Percentiles rank a stretch among this genome's conserved stretches.
Conservation (phyloP, 1,139 yeast species). For the Blastobotrys apis region DNA sequence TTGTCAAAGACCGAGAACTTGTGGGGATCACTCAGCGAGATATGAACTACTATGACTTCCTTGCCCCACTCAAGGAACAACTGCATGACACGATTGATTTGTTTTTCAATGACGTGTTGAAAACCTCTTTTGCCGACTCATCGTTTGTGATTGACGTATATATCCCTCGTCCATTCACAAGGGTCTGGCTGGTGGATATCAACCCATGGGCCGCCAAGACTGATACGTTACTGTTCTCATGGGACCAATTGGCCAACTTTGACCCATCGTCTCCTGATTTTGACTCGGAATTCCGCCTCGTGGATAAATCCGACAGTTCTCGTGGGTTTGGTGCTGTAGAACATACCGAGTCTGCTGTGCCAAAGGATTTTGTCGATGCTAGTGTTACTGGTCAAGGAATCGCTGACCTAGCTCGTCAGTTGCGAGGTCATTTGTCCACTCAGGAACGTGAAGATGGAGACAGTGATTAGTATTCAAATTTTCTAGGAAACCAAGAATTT, state of each 20-base stretch:
- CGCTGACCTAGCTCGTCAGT: conserved; percentile 29
- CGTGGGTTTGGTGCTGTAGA: conserved; percentile 69
- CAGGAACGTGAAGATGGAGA: conserved; percentile 8
- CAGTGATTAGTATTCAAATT: background rate
- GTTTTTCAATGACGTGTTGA: conserved; percentile 51
- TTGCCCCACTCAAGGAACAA: conserved; percentile 46
- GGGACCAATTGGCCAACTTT: conserved; percentile 64
- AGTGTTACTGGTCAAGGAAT: conserved; percentile 46
- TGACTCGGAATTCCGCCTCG: conserved; percentile 57
- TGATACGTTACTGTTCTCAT: conserved; percentile 70
- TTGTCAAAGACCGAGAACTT: conserved; percentile 57
- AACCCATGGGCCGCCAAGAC: conserved; percentile 80
- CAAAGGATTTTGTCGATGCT: conserved; percentile 85
- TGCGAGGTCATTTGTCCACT: conserved; percentile 18
- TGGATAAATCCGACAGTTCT: conserved; percentile 58
- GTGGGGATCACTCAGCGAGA: conserved; percentile 84
- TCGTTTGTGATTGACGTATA: conserved; percentile 75
- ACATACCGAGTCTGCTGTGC: conserved; percentile 87
- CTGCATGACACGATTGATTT: conserved; percentile 48
- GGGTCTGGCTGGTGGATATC: conserved; percentile 69
- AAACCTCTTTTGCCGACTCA: conserved; percentile 49
- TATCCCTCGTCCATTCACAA: conserved; percentile 66
- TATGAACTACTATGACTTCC: conserved; percentile 70
- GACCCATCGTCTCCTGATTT: conserved; percentile 33
- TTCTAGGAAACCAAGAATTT: background rate